Conservation (phyloP, 2,329 filamentous ascomycete species). For the Neopestalotiopsis sp. region DNA sequence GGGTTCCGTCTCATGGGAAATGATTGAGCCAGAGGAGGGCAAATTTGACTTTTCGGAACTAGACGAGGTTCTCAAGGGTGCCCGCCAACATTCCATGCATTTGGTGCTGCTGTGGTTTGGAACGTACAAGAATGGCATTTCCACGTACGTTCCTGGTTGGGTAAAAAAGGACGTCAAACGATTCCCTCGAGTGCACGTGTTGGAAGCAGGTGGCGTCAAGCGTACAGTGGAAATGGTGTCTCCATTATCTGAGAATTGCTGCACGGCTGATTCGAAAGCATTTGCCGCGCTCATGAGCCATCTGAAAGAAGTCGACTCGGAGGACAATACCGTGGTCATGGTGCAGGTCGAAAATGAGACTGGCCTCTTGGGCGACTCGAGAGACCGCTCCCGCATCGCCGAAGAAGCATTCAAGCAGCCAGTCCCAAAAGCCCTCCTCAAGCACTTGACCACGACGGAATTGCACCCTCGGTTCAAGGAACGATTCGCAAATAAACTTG, state of each 20-base stretch:
- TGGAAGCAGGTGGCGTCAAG: conserved; percentile 37
- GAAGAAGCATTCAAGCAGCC: conserved; percentile 31
- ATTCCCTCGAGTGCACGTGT: conserved; percentile 37
- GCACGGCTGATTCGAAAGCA: conserved; percentile 37
- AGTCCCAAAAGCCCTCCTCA: conserved; percentile 33
- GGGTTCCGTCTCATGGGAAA: conserved; percentile 42
- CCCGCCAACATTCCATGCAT: conserved; percentile 32
- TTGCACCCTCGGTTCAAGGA: conserved; percentile 36
- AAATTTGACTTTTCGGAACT: conserved; percentile 40
- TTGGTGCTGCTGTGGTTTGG: conserved; percentile 45
- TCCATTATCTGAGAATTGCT: conserved; percentile 33
- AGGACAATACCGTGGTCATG: conserved; percentile 50
- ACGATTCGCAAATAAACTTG: conserved; percentile 25
- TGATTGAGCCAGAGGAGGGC: conserved; percentile 41
- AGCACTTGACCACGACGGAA: conserved; percentile 28
- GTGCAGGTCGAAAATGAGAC: conserved; percentile 53
- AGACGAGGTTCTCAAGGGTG: conserved; percentile 37
- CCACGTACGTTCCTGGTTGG: conserved; percentile 41
- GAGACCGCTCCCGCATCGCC: conserved; percentile 41
- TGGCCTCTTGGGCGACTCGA: conserved; percentile 48
- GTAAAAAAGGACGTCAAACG: conserved; percentile 40
- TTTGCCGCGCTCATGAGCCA: conserved; percentile 36
- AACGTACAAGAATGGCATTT: conserved; percentile 44
- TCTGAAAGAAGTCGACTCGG: conserved; percentile 40
- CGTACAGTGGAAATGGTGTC: conserved; percentile 40